These are phyloP conservation scores for Rhodotorula graminis DNA, from an alignment of 768 basidiomycete genomes.

Conservation along the genomic window DNA sequence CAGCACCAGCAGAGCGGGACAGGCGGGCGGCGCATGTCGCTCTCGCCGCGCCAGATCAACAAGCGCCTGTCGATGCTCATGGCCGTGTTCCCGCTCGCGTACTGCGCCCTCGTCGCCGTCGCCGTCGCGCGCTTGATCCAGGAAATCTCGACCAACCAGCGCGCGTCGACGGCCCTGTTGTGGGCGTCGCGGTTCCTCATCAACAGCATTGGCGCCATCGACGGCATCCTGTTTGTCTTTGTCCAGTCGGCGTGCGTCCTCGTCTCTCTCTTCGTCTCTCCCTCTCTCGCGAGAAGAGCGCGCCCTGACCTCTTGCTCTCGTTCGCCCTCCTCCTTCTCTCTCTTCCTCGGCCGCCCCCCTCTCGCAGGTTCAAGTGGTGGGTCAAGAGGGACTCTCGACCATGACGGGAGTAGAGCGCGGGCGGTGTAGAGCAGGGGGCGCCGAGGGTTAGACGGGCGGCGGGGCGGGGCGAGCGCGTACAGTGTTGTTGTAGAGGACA, in stretches of 20 bases:
- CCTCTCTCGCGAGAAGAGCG: too few relatives aligned
- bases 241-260: neutral
- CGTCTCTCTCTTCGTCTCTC: too few relatives aligned
- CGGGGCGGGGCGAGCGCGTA: too few relatives aligned
- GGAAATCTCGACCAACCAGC: neutral
- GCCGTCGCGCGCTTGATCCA: constrained; percentile 23
- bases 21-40: too few relatives aligned
- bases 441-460: too few relatives aligned
- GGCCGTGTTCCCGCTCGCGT: constrained; percentile 24
- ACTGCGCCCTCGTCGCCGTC: constrained; percentile 27
- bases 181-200: constrained; percentile 12
- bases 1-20: neutral
- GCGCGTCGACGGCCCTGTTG: neutral
- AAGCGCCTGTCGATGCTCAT: constrained; percentile 26
- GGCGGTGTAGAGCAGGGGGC: too few relatives aligned
- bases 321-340: too few relatives aligned
- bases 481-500: too few relatives aligned
- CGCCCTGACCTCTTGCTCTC: too few relatives aligned
- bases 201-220: constrained; percentile 15
- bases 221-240: constrained; percentile 16
- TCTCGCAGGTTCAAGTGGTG: constrained; percentile 10
- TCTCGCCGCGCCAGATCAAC: constrained; percentile 25
- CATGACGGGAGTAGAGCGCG: too few relatives aligned
- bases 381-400: neutral
- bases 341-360: too few relatives aligned